Base-by-base conservation (phyloP, 1,284 basidiomycete species). In the Naganishia cerealis region DNA sequence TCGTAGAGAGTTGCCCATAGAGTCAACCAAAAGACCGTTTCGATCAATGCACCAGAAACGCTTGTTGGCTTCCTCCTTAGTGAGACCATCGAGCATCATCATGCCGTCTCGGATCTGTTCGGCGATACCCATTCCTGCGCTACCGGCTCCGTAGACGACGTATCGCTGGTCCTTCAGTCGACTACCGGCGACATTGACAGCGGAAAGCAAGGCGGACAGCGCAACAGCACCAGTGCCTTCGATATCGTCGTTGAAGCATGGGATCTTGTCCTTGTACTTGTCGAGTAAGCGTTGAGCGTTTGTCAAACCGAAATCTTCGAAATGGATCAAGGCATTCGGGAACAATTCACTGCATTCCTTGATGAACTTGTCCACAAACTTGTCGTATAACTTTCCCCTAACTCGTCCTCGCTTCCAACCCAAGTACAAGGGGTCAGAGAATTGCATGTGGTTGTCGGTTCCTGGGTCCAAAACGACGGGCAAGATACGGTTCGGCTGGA, bases 181-280 rank as follows among this genome's bases (percentile, higher is more conserved):
- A 65, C 81, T 80, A 74, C 87, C 87, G 24, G 88, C 89, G n/a
- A 91, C 87, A 38, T 87, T 86, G 68, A 90, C 85, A 4, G 80
- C 81, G 10, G 80, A 77, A 46, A 82, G 72, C 53, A 80, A 70
- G n/a, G 86, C 86, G 0, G 90, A 86, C n/a, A 92, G 84, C 0
- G 90, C 89, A 42, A 93, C 90, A 0, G 90, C 90, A 16, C 90
- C 90, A 3, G 90, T 93, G 33, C 90, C 90, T 81, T 92, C 90
- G 66, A 90, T 90, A 74, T 75, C 89, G 72, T 91, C 90, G 77
- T 91, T 92, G 82, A 91, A 91, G 4, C 77, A 73, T n/a, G 73
- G 72, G 24, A 71, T 77, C 48, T 78, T 77, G 66, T 79, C 70
- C 74, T 79, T 77, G 80, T 91, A 93, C 66, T 84, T 83, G 67